A percentile compares a stretch with the other conserved stretches of the same genome.
These are phyloP conservation scores for Trichosporon asahii DNA, from an alignment of 1,284 basidiomycete genomes.

Conservation along the genomic window DNA sequence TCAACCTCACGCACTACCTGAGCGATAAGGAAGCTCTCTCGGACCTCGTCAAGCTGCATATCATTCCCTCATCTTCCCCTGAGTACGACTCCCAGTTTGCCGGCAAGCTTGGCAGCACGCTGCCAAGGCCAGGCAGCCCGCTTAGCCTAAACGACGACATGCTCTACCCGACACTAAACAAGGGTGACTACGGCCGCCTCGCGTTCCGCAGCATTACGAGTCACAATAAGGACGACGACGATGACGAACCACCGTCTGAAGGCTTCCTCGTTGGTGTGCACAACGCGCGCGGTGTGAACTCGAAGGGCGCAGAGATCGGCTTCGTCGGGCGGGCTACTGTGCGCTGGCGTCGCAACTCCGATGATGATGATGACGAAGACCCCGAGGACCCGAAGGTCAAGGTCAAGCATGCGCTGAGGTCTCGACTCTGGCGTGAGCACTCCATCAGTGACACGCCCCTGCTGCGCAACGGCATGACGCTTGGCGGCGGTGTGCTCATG, in stretches of 20 bases:
- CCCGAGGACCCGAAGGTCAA: background rate
- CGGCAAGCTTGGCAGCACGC: background rate
- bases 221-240: conserved; percentile 42
- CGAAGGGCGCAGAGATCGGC: conserved; percentile 69
- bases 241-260: background rate
- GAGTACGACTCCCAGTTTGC: background rate
- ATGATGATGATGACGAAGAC: conserved; percentile 32
- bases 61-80: conserved; percentile 60
- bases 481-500: conserved; percentile 77
- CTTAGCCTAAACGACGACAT: conserved; percentile 66
- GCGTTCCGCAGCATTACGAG: conserved; percentile 59
- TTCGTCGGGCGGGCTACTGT: conserved; percentile 76
- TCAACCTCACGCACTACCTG: conserved; percentile 78
- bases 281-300: conserved; percentile 68
- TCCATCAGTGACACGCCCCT: background rate
- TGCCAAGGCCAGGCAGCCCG: conserved; percentile 56
- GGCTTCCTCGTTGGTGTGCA: conserved; percentile 81
- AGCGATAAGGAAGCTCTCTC: conserved; percentile 61
- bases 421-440: background rate
- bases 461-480: conserved; percentile 44
- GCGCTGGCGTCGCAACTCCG: conserved; percentile 36
- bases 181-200: conserved; percentile 71
- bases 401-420: background rate
- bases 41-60: conserved; percentile 78
- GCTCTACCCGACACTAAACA: conserved; percentile 68